Evolutionary conservation across 371 early-diverging fungal species (phyloP), one percentile per base, ranked within the genome.

Genomic region (Catenaria anguillulae): DNA sequence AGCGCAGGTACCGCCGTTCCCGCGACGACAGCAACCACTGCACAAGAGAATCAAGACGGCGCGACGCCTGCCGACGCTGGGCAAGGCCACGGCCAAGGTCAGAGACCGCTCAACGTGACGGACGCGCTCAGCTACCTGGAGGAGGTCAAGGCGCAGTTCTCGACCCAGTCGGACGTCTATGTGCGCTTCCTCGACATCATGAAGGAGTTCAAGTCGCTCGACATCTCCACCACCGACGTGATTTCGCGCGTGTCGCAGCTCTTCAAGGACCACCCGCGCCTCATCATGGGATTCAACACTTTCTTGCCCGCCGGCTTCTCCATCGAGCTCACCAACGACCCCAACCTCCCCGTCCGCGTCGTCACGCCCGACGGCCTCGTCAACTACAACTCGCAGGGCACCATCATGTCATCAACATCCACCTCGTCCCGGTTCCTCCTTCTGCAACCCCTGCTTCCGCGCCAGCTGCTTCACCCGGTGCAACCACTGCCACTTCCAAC

Each of bases 81-180:
- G 5, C 29, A 19, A 10, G 46, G 24, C n/a, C 19, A 8, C 31
- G 29, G 29, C 4, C 52, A 15, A 0, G 19, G n/a, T n/a, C n/a
- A n/a, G n/a, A n/a, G n/a, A n/a, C n/a, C 74, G 31, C 66, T 76
- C 31, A 74, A 78, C 55, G 78, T 78, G 10, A 68, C 67, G 55
- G 99, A 99, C 72, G 99, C 99, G 1, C 75, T 99, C 62, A 80
- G 90, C 12, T 99, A 99, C 73, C 79, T 99, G 61, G 98, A 99
- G 67, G 83, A 88, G 70, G 99, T 99, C 31, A 97, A 94, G 71
- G 79, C 84, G 43, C 89, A 93, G 66, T 99, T 97, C 71, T 73
- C 82, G 29, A 86, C 92, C 65, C 83, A 89, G 48, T 92, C 97
- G 17, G 93, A 90, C 59, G 91, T 97, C 2, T 99, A 99, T 77